Base-by-base conservation (phyloP, 768 basidiomycete species). In the Lactarius sp. region DNA sequence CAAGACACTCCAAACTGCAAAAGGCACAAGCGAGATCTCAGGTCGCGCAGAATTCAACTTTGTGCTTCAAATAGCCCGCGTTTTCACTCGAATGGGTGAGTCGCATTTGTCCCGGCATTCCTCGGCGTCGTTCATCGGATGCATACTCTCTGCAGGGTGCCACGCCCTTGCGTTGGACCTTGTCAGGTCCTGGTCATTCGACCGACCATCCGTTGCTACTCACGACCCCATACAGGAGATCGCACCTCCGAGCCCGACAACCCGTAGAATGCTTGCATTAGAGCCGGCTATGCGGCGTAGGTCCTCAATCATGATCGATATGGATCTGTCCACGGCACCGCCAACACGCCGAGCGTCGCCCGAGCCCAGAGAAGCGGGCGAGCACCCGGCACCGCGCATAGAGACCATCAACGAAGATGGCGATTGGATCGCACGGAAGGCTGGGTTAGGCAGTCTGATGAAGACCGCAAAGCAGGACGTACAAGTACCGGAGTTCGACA, bases 71-170 rank as follows among this genome's bases (percentile, higher is more conserved):
- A 93, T 94, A 69, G 91, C 94, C 0, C 84, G 93, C 34, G 90
- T 96, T 8, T 94, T 98, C 69, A 93, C 90, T 70, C 80, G 92
- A 63, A 96, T 98, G 94, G 97, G 96, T 92, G 68, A 46, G 87
- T 72, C 0, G 10, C 36, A 54, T 5, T 22, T 49, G 27, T 18
- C 50, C 39, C 27, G 57, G 27, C 37, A n/a, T 47, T 53, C 6
- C 12, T 33, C 2, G 27, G 44, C 5, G 33, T 52, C 57, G n/a
- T 44, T 50, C 56, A 62, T 49, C 50, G 33, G 6, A 60, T 53
- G 27, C 37, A 14, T 59, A n/a, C 58, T 18, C 41, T 55, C 52
- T 59, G 12, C 73, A 97, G 95, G 96, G 20, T 98, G 95, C 70
- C 96, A 97, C 72, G 83, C 83, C 6, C 77, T 99, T n/a, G 95